Conservation (phyloP, 2,329 filamentous ascomycete genomes). For the Cladobotryum protrusum region DNA sequence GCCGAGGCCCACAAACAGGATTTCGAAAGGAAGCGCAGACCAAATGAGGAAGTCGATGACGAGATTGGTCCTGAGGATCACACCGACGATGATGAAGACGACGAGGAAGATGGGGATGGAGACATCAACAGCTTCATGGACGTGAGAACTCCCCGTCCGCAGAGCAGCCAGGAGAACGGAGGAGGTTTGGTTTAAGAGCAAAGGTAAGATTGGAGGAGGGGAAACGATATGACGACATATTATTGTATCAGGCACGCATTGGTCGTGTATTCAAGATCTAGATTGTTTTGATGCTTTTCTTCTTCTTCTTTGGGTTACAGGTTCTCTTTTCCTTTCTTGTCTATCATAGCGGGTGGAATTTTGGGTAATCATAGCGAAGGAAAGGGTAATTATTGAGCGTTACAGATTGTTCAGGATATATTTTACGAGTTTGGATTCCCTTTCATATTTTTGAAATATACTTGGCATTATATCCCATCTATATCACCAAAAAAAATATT, state of each 20-base stretch:
- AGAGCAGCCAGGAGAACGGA: neutral
- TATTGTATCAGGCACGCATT: neutral
- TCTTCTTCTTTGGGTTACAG: neutral
- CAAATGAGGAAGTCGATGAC: conserved; percentile 22
- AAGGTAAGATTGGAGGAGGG: neutral
- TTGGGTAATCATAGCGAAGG: no score
- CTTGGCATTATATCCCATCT: no score
- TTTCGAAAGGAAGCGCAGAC: conserved; percentile 70
- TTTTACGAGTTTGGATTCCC: no score
- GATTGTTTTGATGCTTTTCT: neutral
- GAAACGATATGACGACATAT: neutral
- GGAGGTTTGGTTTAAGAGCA: neutral
- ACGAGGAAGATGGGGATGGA: conserved; percentile 13
- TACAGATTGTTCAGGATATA: no score
- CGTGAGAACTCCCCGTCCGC: neutral
- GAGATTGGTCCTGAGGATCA: conserved; percentile 31
- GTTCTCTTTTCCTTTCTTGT: neutral
- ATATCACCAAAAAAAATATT: no score
- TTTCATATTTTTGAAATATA: no score
- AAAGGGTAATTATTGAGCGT: no score
- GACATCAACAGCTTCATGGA: conserved; percentile 12
- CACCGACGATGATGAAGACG: conserved; percentile 18
- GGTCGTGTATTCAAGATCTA: no score
- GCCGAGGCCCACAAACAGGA: conserved; percentile 83
- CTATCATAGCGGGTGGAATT: neutral